A percentile compares a stretch with the other conserved stretches of the same genome.
phyloP scores from a whole-genome alignment of 2,329 filamentous ascomycete genomes.

The Exophiala xenobiotica region DNA sequence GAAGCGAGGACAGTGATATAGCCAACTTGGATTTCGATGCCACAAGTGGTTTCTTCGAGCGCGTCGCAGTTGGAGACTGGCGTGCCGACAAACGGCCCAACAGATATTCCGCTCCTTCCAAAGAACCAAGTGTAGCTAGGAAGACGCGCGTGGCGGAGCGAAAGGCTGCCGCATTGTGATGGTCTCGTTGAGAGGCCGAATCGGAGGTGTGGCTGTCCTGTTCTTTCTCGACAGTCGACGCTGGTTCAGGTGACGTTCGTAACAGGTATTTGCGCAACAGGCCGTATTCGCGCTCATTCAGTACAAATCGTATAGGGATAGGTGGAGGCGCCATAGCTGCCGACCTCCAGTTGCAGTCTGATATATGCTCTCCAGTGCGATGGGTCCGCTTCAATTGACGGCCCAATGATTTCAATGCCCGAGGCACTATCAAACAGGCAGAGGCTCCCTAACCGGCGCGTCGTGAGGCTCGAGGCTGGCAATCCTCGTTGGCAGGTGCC shows the following conservation, averaged over 20 bases:
- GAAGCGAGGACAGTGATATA: conserved; percentile 76
- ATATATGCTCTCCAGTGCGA: no score
- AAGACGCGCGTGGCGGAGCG: conserved; percentile 72
- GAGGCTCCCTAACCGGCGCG: no score
- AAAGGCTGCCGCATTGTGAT: conserved; percentile 69
- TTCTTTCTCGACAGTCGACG: not conserved
- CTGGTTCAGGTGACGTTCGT: not conserved
- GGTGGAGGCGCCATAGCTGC: conserved; percentile 13
- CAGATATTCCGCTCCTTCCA: conserved; percentile 51
- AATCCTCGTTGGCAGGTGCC: no score
- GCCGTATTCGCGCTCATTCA: conserved; percentile 27
- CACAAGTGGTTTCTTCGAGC: conserved; percentile 42
- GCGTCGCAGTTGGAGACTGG: conserved; percentile 33
- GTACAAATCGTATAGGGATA: conserved; percentile 19
- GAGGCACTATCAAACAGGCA: no score
- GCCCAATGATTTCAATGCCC: no score
- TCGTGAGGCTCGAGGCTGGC: no score
- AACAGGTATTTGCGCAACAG: conserved; percentile 14
- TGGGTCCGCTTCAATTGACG: no score
- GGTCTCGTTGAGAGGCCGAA: conserved; percentile 44
- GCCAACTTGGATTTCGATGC: conserved; percentile 72
- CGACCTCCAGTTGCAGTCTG: not conserved
- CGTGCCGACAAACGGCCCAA: conserved; percentile 23
- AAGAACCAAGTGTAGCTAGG: conserved; percentile 59
- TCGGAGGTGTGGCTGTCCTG: not conserved